Evolutionary conservation across 768 basidiomycete species (phyloP).

Genomic region (Jaapia argillacea): DNA sequence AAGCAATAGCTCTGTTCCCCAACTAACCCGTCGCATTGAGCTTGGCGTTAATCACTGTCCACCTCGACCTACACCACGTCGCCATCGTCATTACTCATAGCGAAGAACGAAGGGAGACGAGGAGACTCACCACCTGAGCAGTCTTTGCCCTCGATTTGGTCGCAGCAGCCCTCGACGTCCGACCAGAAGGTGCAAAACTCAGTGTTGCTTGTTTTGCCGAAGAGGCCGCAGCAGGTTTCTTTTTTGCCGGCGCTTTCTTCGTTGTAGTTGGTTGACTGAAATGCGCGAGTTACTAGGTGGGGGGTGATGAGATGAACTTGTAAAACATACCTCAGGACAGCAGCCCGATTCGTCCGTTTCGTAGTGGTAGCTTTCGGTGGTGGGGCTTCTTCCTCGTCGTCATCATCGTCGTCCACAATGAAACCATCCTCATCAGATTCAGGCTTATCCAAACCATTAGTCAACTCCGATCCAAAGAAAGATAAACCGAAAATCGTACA

Average conservation of each 20-base stretch:
- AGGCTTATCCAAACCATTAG: conserved; percentile 4
- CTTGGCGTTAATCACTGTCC: too few species aligned
- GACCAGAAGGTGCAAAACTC: conserved; percentile 51
- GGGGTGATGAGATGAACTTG: background rate
- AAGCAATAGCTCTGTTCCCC: too few species aligned
- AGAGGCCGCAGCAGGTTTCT: conserved; percentile 22
- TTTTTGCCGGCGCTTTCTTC: conserved; percentile 49
- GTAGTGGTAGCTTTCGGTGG: conserved; percentile 25
- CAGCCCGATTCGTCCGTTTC: conserved; percentile 55
- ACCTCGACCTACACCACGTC: too few species aligned
- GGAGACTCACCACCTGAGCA: conserved; percentile 28
- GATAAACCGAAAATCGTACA: background rate
- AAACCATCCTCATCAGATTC: conserved; percentile 38
- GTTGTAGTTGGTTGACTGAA: conserved; percentile 23
- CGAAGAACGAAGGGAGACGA: too few species aligned
- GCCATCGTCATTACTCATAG: too few species aligned
- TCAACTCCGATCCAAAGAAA: background rate
- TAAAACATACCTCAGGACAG: conserved; percentile 45
- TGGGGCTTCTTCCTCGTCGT: conserved; percentile 38
- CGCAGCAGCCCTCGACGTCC: conserved; percentile 57
- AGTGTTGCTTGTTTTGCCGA: conserved; percentile 43
- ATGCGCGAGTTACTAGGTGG: too few species aligned
- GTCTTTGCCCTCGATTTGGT: conserved; percentile 56
- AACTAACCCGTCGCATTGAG: too few species aligned
- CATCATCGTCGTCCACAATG: conserved; percentile 44